Percentiles rank a stretch among this genome's conserved stretches.
These are phyloP conservation scores for Silene coronaria DNA, from an alignment of 179 eudicot species.

Conservation along the genomic window DNA sequence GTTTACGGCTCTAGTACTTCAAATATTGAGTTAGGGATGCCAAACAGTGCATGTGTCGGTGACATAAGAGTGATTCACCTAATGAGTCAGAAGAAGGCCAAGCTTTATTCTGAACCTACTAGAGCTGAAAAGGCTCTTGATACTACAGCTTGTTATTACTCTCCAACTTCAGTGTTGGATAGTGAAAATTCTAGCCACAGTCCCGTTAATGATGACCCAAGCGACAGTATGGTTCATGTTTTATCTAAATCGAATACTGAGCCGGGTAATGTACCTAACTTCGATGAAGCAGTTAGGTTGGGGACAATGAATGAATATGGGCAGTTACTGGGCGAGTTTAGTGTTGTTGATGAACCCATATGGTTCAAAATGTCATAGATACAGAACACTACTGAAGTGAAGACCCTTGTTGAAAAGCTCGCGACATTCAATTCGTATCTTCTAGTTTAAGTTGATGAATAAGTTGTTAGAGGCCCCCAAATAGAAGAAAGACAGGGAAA, in stretches of 20 bases:
- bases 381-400: neutral
- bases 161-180: constrained; percentile 28
- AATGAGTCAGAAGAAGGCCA: constrained; percentile 5
- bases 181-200: constrained; percentile 6
- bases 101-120: neutral
- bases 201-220: neutral
- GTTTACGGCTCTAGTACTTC: constrained; percentile 12
- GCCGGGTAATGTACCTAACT: neutral
- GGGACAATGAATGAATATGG: constrained; percentile 7
- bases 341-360: neutral
- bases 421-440: neutral
- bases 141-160: constrained; percentile 1
- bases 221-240: neutral
- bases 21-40: too few relatives aligned
- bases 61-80: too few relatives aligned
- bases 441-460: constrained; percentile 12
- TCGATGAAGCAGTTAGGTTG: constrained; percentile 11
- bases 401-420: neutral
- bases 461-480: neutral
- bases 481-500: neutral
- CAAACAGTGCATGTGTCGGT: too few relatives aligned
- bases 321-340: constrained; percentile 5
- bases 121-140: neutral
- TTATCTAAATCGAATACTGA: neutral
- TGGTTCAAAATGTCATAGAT: neutral